Percentiles rank a stretch among this genome's conserved stretches.
These are phyloP conservation scores for Avena eriantha DNA, from an alignment of 176 grass and related monocot species.

Conservation along the genomic window DNA sequence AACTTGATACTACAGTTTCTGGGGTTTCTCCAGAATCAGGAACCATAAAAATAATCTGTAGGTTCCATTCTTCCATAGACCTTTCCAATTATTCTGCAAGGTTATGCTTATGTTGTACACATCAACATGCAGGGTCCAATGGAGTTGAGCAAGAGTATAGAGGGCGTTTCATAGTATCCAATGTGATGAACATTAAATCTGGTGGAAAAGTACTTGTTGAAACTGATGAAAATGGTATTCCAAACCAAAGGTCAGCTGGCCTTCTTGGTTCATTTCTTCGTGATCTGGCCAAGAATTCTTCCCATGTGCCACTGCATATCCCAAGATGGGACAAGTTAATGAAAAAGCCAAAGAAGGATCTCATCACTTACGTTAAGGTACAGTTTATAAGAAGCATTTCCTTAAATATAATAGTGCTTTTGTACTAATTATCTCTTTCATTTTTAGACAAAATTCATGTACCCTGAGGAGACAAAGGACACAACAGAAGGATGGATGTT, in stretches of 20 bases:
- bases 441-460: background rate
- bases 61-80: background rate
- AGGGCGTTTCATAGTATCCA: background rate
- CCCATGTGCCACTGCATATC: background rate
- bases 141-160: background rate
- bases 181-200: background rate
- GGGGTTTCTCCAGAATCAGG: background rate
- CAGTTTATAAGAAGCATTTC: background rate
- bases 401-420: background rate
- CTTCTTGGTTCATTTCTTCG: background rate
- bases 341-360: background rate
- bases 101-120: background rate
- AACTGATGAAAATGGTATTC: background rate
- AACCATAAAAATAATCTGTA: background rate
- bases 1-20: background rate
- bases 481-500: background rate
- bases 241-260: background rate
- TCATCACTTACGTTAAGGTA: background rate
- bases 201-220: background rate
- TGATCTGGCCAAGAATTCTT: background rate
- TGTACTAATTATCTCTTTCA: background rate
- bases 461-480: background rate
- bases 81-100: background rate
- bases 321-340: conserved; percentile 15
- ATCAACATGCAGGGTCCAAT: background rate